A percentile compares a stretch with the other conserved stretches of the same genome.
Evolutionary conservation across 2,329 filamentous ascomycete species (phyloP).

Genomic region (Diplodia mutila): DNA sequence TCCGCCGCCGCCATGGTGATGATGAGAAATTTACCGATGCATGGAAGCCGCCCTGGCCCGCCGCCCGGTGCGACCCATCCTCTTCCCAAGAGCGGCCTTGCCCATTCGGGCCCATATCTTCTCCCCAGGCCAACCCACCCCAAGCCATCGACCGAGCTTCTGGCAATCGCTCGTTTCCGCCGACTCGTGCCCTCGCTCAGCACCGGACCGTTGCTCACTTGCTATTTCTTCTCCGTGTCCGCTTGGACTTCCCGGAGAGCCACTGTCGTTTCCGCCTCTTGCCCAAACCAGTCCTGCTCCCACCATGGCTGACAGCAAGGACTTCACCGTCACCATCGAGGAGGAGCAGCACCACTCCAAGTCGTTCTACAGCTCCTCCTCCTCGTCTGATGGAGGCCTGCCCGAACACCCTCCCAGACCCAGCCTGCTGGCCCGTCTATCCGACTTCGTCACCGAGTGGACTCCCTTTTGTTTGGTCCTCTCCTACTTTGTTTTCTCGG

Average conservation of each 20-base stretch:
- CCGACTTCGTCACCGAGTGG: conserved; percentile 45
- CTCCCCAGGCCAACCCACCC: conserved; percentile 8
- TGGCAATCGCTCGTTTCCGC: conserved; percentile 32
- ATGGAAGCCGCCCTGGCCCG: conserved; percentile 20
- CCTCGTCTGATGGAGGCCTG: conserved; percentile 13
- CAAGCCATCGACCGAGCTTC: conserved; percentile 7
- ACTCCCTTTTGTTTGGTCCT: conserved; percentile 47
- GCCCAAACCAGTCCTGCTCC: background rate
- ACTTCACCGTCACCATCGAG: conserved; percentile 36
- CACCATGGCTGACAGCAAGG: conserved; percentile 35
- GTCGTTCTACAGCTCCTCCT: conserved; percentile 19
- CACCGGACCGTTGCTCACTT: conserved; percentile 9
- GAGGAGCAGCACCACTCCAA: conserved; percentile 29
- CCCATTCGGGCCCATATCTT: conserved; percentile 11
- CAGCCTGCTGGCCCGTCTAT: conserved; percentile 27
- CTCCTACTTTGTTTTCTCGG: conserved; percentile 49
- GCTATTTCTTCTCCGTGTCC: conserved; percentile 24
- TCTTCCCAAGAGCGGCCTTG: conserved; percentile 1
- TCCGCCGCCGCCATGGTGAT: conserved; percentile 1
- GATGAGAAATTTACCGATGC: conserved; percentile 23
- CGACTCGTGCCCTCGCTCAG: conserved; percentile 23
- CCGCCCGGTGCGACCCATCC: conserved; percentile 2
- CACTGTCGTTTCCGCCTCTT: conserved; percentile 24
- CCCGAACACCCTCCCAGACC: conserved; percentile 24
- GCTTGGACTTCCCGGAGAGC: conserved; percentile 3